These are phyloP conservation scores for Bromus sterilis DNA, from an alignment of 176 grass and related monocot species.

Conservation along the genomic window DNA sequence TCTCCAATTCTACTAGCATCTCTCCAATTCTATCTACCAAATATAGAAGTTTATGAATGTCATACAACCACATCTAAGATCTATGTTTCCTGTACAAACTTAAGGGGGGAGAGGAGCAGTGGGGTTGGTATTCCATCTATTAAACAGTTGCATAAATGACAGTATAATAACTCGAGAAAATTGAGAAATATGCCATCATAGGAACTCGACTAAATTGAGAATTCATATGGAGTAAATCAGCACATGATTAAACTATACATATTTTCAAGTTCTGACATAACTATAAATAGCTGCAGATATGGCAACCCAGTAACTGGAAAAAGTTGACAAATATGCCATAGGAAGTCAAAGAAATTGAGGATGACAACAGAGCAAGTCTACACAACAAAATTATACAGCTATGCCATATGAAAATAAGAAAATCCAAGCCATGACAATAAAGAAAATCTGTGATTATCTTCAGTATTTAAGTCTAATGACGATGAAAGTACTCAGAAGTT, in stretches of 20 bases:
- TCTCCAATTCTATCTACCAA: constrained; percentile 1
- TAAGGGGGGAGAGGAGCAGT: neutral
- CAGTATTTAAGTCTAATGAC: neutral
- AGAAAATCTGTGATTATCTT: neutral
- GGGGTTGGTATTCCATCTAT: neutral
- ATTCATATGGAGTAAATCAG: constrained; percentile 6
- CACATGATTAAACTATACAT: neutral
- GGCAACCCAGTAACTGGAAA: neutral
- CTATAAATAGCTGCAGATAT: neutral
- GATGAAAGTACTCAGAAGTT: neutral
- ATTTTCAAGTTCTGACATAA: neutral
- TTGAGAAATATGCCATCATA: neutral
- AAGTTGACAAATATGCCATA: neutral
- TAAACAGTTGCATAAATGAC: neutral
- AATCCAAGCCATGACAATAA: neutral
- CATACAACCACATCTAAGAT: neutral
- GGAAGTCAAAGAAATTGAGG: neutral
- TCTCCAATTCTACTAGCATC: neutral
- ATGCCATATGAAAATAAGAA: constrained; percentile 1
- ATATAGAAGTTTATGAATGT: constrained; percentile 5
- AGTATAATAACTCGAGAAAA: constrained; percentile 2
- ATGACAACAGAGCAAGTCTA: neutral
- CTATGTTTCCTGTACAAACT: neutral
- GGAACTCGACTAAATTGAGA: constrained; percentile 4
- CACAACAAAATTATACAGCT: neutral